phyloP scores from a whole-genome alignment of 2,329 filamentous ascomycete species.

The Arthrobotrys musiformis region DNA sequence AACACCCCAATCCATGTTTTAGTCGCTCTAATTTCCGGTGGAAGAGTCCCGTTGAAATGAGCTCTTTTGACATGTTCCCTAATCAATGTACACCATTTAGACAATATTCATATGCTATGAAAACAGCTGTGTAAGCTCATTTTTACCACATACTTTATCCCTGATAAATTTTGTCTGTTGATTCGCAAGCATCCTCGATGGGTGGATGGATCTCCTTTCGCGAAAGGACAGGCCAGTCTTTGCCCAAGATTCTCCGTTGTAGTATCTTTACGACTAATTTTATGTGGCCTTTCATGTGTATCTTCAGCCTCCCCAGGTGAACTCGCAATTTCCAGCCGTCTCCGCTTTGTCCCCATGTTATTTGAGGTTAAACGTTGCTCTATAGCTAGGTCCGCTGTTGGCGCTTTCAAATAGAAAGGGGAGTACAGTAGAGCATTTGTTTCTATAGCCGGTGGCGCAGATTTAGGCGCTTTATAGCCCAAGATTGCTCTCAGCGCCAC shows the following conservation, averaged over 20 bases:
- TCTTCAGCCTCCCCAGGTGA: not conserved
- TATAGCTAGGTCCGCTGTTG: not conserved
- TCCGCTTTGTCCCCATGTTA: not conserved
- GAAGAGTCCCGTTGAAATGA: not conserved
- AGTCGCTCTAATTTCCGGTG: not conserved
- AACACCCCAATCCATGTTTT: not conserved
- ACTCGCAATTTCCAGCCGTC: not conserved
- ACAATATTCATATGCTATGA: not conserved
- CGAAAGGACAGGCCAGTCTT: conserved; percentile 7
- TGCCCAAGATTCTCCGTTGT: not conserved
- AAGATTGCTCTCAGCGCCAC: not conserved
- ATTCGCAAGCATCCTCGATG: not conserved
- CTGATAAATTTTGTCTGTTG: not conserved
- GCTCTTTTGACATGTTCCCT: not conserved
- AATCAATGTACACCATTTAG: not conserved
- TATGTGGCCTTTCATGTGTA: not conserved
- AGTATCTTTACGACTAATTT: not conserved
- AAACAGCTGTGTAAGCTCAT: no score
- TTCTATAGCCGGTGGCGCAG: not conserved
- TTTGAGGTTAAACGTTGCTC: not conserved
- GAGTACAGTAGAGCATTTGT: not conserved
- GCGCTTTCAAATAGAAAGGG: not conserved
- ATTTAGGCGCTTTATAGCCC: not conserved
- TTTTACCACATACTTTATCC: not conserved
- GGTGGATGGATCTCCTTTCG: not conserved